These are phyloP conservation scores for Trichoderma gracile DNA, from an alignment of 2,329 filamentous ascomycete species.

Conservation along the genomic window DNA sequence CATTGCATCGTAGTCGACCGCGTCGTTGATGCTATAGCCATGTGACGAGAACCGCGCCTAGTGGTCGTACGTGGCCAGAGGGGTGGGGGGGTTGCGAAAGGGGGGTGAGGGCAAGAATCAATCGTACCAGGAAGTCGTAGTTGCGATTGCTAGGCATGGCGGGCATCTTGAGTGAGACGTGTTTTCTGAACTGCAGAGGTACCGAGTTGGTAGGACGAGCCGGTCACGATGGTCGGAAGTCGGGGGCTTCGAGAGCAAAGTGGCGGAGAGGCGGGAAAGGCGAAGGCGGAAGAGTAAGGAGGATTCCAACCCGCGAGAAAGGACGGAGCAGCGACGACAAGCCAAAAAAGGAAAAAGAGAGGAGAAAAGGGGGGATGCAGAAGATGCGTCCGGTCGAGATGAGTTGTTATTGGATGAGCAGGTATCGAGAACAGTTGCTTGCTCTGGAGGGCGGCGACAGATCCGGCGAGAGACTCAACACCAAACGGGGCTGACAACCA, in stretches of 20 bases:
- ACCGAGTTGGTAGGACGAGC: constrained; percentile 2
- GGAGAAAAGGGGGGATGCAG: not conserved
- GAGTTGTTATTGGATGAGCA: not conserved
- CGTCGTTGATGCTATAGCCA: not conserved
- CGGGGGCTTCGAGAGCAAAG: constrained; percentile 1
- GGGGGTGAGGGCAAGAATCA: not conserved
- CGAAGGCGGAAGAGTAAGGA: not conserved
- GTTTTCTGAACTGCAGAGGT: not conserved
- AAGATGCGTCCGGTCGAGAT: constrained; percentile 3
- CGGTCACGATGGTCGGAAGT: not conserved
- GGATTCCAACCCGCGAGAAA: not conserved
- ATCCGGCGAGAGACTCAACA: constrained; percentile 1
- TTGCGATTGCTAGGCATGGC: constrained; percentile 96
- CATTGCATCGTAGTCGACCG: constrained; percentile 1
- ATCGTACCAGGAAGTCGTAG: constrained; percentile 93
- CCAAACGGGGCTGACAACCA: not conserved
- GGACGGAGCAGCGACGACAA: not conserved
- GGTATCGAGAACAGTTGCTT: not conserved
- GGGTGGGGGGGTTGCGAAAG: not conserved
- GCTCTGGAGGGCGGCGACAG: not conserved
- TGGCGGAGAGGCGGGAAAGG: constrained; percentile 11
- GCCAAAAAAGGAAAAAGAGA: not conserved
- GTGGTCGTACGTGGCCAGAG: not conserved
- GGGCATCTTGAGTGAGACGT: constrained; percentile 31
- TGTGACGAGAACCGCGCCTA: not conserved